Evolutionary conservation across 371 early-diverging fungal species (phyloP).

Genomic region (Basidiobolus heterosporus): DNA sequence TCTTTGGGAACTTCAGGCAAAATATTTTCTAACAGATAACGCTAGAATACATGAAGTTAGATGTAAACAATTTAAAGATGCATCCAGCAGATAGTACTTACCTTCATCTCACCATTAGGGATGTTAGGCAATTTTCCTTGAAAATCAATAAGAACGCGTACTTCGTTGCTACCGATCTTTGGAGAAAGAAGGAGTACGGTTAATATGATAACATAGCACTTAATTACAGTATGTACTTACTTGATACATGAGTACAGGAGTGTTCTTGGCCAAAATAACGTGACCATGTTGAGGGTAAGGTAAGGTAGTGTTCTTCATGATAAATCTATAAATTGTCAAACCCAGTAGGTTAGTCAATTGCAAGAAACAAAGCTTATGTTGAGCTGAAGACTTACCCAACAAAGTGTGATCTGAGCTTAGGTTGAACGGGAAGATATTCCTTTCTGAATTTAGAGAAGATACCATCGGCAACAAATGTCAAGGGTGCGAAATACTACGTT

Average conservation of each 20-base stretch:
- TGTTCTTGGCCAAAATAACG: constrained; percentile 67
- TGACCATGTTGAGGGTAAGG: constrained; percentile 79
- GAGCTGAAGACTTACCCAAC: constrained; percentile 46
- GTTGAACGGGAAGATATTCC: constrained; percentile 30
- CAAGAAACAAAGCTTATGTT: neutral
- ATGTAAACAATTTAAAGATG: neutral
- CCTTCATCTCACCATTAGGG: constrained; percentile 38
- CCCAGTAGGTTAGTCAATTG: neutral
- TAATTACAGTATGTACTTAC: constrained; percentile 1
- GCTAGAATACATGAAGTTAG: constrained; percentile 4
- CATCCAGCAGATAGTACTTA: constrained; percentile 1
- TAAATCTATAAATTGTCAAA: constrained; percentile 15
- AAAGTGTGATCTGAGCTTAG: constrained; percentile 51
- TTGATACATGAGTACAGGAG: constrained; percentile 88
- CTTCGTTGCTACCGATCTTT: constrained; percentile 62
- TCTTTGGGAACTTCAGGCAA: constrained; percentile 50
- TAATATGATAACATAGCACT: neutral
- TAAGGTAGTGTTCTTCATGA: constrained; percentile 46
- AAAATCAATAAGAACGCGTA: constrained; percentile 81
- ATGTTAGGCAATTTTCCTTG: constrained; percentile 70
- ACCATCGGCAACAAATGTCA: constrained; percentile 80
- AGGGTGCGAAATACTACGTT: constrained; percentile 29
- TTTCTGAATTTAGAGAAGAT: constrained; percentile 87
- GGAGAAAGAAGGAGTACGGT: constrained; percentile 1
- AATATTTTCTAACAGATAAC: constrained; percentile 38